Conservation (phyloP, 2,329 filamentous ascomycete species). For the Claviceps monticola region DNA sequence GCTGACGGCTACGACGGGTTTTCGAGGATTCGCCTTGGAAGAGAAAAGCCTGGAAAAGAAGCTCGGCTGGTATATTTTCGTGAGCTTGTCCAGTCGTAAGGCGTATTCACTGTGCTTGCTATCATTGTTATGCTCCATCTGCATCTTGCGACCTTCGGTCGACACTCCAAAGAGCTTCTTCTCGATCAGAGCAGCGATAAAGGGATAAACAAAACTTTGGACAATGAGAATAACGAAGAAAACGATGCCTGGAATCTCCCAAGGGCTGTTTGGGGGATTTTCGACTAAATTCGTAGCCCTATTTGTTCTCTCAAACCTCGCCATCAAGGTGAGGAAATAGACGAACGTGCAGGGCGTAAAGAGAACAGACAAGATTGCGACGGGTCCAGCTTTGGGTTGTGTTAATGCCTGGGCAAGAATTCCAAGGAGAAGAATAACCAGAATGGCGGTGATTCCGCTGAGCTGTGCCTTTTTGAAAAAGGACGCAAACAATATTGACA, state of each 20-base stretch:
- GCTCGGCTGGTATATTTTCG: conserved; percentile 62
- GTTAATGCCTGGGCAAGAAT: conserved; percentile 68
- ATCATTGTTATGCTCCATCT: conserved; percentile 19
- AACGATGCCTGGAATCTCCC: conserved; percentile 56
- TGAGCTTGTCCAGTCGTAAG: conserved; percentile 58
- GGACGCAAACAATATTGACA: conserved; percentile 66
- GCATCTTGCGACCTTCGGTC: conserved; percentile 43
- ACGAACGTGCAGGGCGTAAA: conserved; percentile 85
- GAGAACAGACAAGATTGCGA: conserved; percentile 56
- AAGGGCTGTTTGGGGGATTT: conserved; percentile 50
- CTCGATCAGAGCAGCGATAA: conserved; percentile 64
- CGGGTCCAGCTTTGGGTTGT: conserved; percentile 45
- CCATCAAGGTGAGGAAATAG: conserved; percentile 62
- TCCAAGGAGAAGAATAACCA: conserved; percentile 60
- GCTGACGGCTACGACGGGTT: conserved; percentile 67
- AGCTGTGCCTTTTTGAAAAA: conserved; percentile 83
- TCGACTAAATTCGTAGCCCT: conserved; percentile 46
- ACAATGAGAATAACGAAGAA: conserved; percentile 66
- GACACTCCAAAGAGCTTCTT: conserved; percentile 61
- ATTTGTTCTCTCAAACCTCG: conserved; percentile 57
- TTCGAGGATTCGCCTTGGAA: conserved; percentile 23
- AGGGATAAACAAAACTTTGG: conserved; percentile 65
- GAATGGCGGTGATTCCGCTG: conserved; percentile 66
- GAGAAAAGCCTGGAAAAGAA: conserved; percentile 40
- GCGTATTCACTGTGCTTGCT: conserved; percentile 29